These are phyloP conservation scores for Tremella mesenterica DNA, from an alignment of 768 basidiomycete species.

Conservation along the genomic window DNA sequence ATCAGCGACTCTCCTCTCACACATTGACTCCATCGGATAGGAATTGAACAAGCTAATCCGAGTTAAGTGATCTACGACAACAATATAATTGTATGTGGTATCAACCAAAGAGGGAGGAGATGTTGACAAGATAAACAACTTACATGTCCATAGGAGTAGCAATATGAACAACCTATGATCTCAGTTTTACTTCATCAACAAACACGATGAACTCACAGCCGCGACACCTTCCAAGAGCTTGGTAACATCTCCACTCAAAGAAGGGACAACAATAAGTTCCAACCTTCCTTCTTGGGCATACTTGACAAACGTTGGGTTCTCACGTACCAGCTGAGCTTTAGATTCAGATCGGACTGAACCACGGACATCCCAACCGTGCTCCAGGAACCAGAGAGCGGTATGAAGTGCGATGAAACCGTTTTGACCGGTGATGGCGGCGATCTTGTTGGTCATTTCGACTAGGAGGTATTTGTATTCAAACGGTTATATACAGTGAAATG, in stretches of 20 bases:
- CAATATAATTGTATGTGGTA: too few relatives aligned
- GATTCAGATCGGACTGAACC: slow-evolving; percentile 30
- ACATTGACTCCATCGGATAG: too few relatives aligned
- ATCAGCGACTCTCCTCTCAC: background rate
- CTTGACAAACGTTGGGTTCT: slow-evolving; percentile 14
- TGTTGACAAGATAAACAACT: background rate
- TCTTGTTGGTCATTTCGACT: too few relatives aligned
- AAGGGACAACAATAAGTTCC: slow-evolving; percentile 27
- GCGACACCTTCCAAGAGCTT: slow-evolving; percentile 24
- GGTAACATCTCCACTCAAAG: slow-evolving; percentile 26
- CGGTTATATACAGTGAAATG: too few relatives aligned
- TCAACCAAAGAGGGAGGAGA: too few relatives aligned
- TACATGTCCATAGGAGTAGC: background rate
- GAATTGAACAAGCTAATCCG: too few relatives aligned
- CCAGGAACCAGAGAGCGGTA: slow-evolving; percentile 29
- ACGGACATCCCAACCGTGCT: slow-evolving; percentile 32
- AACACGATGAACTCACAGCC: slow-evolving; percentile 13
- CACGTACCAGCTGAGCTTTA: slow-evolving; percentile 20
- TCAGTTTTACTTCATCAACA: too few relatives aligned
- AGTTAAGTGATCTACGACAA: too few relatives aligned
- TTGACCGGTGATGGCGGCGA: slow-evolving; percentile 32
- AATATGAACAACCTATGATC: background rate
- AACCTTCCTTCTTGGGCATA: slow-evolving; percentile 18
- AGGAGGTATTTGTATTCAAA: too few relatives aligned
- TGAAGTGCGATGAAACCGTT: slow-evolving; percentile 34